Percentiles rank a stretch among this genome's conserved stretches.
Conservation (phyloP, 1,284 basidiomycete species). For the Moesziomyces sp. region DNA sequence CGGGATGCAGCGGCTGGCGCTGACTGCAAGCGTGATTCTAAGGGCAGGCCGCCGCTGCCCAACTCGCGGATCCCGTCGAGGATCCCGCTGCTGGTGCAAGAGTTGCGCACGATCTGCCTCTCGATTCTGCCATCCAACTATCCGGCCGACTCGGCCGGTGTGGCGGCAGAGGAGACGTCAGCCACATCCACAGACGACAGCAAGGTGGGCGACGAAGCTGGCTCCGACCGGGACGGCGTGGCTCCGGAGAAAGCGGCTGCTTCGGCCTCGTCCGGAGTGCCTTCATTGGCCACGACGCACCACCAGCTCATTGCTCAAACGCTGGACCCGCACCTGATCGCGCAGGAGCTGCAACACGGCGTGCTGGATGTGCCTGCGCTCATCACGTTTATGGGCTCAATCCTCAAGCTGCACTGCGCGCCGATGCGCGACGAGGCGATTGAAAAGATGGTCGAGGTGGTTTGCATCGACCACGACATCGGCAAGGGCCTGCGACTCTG, state of each 20-base stretch:
- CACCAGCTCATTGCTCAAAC: slow-evolving; percentile 69
- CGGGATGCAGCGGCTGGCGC: slow-evolving; percentile 1
- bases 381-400: slow-evolving; percentile 80
- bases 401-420: slow-evolving; percentile 89
- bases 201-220: slow-evolving; percentile 1
- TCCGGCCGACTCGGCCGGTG: slow-evolving; percentile 72
- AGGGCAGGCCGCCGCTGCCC: neutral
- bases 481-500: slow-evolving; percentile 82
- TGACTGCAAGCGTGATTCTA: neutral
- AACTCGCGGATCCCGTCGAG: slow-evolving; percentile 73
- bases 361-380: slow-evolving; percentile 85
- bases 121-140: slow-evolving; percentile 75
- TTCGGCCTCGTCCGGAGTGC: slow-evolving; percentile 1
- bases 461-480: slow-evolving; percentile 69
- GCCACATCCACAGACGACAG: slow-evolving; percentile 4
- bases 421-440: slow-evolving; percentile 88
- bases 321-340: slow-evolving; percentile 75
- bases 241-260: neutral
- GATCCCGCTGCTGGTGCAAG: slow-evolving; percentile 77
- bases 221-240: neutral
- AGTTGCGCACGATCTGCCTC: slow-evolving; percentile 83
- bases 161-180: slow-evolving; percentile 64
- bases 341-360: slow-evolving; percentile 80
- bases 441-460: slow-evolving; percentile 78
- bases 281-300: slow-evolving; percentile 36